Base-by-base conservation (phyloP, 768 basidiomycete species). In the Sporobolomyces roseus region DNA sequence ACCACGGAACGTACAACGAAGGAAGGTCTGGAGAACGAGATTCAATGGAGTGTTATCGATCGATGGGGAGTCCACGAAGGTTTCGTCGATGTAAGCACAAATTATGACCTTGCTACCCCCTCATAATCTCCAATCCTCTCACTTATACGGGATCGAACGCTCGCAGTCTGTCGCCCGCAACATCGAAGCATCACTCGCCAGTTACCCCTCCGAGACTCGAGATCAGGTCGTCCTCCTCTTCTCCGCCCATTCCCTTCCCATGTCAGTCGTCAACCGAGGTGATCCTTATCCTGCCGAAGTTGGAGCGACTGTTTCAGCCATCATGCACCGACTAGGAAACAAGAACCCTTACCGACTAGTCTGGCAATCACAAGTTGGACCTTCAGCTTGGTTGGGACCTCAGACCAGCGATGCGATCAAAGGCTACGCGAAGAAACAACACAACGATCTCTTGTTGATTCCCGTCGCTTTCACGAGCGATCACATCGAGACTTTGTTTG, bases 391-490 rank as follows among this genome's bases (percentile, higher is more conserved):
- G 96, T 90, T 98, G 85, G 96, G 96, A 6, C 92, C 91, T 81
- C 93, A 97, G 79, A 99, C 96, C 2, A 82, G 85, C 23, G 92
- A 91, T 61, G 90, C 93, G 51, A 81, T 99, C 77, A 91, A 96
- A 72, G 82, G 82, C 0, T 75, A 80, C 29, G 79, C 78, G 33
- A 79, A 80, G 76, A 76, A 76, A 32, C 81, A 81, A 10, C 72
- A 80, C 64, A 81, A 82, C 70, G 78, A 83, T 67, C 74, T 81
- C 41, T 76, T 97, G 63, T 81, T 98, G 45, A 86, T 99, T 10
- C 96, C 96, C 0, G 93, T 99, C 70, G 96, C 96, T 30, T 99
- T 99, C 81, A 99, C 96, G 19, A 93, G 89, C 78, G 96, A 99
- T 80, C 96, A 99, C 78, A 98, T 99, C 76, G 96, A 99, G 82